A percentile compares a stretch with the other conserved stretches of the same genome.
These are phyloP conservation scores for Neonectria ditissima DNA, from an alignment of 2,329 filamentous ascomycete genomes.

Conservation along the genomic window DNA sequence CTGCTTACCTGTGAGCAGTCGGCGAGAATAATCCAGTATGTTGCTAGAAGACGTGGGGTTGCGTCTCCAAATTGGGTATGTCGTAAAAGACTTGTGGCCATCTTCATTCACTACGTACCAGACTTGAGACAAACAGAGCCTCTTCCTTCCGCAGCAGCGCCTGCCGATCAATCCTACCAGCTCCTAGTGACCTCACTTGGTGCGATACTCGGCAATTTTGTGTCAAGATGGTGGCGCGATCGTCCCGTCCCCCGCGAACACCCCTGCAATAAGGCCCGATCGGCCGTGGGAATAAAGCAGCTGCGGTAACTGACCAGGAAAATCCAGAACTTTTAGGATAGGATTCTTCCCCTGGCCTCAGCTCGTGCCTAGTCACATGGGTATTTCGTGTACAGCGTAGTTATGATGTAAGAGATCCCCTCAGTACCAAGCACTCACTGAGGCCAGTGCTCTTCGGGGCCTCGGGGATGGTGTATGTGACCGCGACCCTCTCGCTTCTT, in stretches of 20 bases:
- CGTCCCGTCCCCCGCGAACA: not conserved
- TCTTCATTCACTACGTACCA: not conserved
- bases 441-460: too few relatives aligned
- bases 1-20: not conserved
- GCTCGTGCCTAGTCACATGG: not conserved
- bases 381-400: too few relatives aligned
- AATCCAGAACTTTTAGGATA: not conserved
- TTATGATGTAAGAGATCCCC: not conserved
- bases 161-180: not conserved
- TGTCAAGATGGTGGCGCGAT: not conserved
- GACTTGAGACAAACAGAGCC: not conserved
- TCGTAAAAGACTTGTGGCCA: not conserved
- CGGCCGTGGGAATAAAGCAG: not conserved
- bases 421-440: not conserved
- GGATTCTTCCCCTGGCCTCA: not conserved
- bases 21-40: not conserved
- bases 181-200: not conserved
- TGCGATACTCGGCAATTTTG: not conserved
- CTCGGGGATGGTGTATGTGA: not conserved
- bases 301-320: not conserved
- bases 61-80: not conserved
- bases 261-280: not conserved
- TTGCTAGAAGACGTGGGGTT: not conserved
- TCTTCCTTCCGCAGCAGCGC: not conserved
- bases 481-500: not conserved